Conservation (phyloP, 148 eudicot species). For the Rhododendron kiyosumense region DNA sequence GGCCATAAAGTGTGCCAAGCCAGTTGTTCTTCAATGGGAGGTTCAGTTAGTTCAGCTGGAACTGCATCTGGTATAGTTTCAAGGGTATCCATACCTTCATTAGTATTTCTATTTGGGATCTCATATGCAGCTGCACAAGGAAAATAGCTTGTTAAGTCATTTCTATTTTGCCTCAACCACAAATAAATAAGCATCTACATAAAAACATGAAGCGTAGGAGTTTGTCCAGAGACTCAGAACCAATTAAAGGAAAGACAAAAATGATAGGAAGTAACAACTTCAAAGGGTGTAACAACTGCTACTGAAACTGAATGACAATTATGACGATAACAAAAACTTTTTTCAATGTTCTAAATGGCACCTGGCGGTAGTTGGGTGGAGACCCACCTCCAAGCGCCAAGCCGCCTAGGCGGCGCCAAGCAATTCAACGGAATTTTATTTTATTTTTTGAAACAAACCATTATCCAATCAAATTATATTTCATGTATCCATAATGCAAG, state of each 20-base stretch:
- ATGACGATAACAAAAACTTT: neutral
- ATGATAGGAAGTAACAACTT: neutral
- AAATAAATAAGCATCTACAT: neutral
- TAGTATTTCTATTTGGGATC: slow-evolving; percentile 37
- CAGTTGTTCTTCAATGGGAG: slow-evolving; percentile 94
- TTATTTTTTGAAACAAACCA: too few species aligned
- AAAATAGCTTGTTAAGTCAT: slow-evolving; percentile 3
- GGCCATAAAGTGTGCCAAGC: slow-evolving; percentile 97
- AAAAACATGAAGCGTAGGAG: neutral
- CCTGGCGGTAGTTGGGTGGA: too few species aligned
- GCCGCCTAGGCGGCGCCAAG: too few species aligned
- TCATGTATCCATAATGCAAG: too few species aligned
- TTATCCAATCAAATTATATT: too few species aligned
- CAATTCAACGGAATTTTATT: too few species aligned
- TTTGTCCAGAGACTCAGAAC: neutral
- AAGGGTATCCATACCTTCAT: slow-evolving; percentile 64
- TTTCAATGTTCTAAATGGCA: too few species aligned
- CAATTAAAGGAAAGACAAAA: neutral
- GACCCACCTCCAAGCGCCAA: too few species aligned
- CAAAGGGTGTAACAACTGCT: neutral
- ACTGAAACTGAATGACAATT: neutral
- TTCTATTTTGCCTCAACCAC: neutral
- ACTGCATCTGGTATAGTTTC: slow-evolving; percentile 95
- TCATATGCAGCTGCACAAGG: slow-evolving; percentile 47
- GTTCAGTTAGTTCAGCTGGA: slow-evolving; percentile 82